phyloP scores from a whole-genome alignment of 2,329 filamentous ascomycete species.

The Celoporthe dispersa region DNA sequence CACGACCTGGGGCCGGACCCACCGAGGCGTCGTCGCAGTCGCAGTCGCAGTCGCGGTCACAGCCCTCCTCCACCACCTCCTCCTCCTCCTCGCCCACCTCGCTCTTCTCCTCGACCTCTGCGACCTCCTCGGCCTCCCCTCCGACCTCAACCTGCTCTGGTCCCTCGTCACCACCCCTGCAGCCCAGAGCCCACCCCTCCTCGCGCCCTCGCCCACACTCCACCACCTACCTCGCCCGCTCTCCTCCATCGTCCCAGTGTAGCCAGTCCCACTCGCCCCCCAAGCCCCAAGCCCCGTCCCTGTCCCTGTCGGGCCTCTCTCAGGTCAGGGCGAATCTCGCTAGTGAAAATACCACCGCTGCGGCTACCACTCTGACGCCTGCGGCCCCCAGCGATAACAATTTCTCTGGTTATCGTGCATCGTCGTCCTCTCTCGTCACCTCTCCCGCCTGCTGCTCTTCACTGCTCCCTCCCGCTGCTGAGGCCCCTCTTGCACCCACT shows the following conservation, averaged over 20 bases:
- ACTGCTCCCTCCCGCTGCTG: constrained; percentile 32
- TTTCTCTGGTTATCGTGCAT: constrained; percentile 31
- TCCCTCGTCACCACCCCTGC: constrained; percentile 1
- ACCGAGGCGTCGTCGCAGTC: constrained; percentile 13
- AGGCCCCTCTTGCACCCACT: constrained; percentile 32
- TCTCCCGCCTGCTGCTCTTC: constrained; percentile 19
- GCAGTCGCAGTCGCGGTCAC: not conserved
- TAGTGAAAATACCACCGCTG: constrained; percentile 12
- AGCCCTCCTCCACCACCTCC: not conserved
- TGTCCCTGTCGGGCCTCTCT: constrained; percentile 25
- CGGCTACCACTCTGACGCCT: constrained; percentile 10
- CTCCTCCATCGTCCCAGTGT: constrained; percentile 4
- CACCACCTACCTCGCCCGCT: constrained; percentile 13
- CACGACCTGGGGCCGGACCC: constrained; percentile 1
- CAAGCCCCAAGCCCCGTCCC: constrained; percentile 11
- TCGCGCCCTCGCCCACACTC: constrained; percentile 10
- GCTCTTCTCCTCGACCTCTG: not conserved
- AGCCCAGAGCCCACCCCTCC: not conserved
- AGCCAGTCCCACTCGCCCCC: not conserved
- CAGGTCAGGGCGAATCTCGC: constrained; percentile 25
- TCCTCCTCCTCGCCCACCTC: not conserved
- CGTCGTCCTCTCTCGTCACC: constrained; percentile 15
- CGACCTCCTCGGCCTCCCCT: not conserved
- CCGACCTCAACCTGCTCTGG: not conserved
- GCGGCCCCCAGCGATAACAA: constrained; percentile 29